Percentiles rank a stretch among this genome's conserved stretches.
Conservation (phyloP, 371 early-diverging fungal genomes). For the Mortierella sp. region DNA sequence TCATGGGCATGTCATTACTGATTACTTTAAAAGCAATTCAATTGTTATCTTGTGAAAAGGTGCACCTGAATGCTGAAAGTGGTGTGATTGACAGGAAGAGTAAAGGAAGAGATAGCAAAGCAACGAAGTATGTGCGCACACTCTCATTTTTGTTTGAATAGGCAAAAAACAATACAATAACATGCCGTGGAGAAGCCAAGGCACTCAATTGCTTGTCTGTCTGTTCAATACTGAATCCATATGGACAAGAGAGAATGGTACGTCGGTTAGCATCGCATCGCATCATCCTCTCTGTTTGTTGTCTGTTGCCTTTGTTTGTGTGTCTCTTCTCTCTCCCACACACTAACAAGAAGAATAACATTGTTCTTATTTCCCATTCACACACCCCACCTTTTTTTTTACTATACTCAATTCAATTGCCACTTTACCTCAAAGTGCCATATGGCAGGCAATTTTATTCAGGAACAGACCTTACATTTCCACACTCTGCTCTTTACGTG, state of each 20-base stretch:
- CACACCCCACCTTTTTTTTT: conserved; percentile 2
- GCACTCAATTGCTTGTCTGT: neutral
- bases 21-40: neutral
- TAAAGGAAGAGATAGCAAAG: neutral
- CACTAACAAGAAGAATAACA: neutral
- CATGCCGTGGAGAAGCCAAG: neutral
- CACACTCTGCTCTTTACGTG: neutral
- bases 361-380: neutral
- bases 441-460: neutral
- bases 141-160: neutral
- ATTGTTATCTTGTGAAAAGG: neutral
- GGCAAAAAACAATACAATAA: neutral
- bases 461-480: neutral
- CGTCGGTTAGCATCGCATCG: conserved; percentile 4
- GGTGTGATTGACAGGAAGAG: conserved; percentile 5
- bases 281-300: conserved; percentile 6
- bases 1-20: neutral
- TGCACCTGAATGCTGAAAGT: conserved; percentile 9
- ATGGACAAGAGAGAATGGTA: neutral
- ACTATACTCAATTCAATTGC: conserved; percentile 4
- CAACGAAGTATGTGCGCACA: neutral
- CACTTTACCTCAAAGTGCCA: conserved; percentile 2
- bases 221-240: neutral
- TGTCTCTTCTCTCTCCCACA: neutral
- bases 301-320: neutral